Percentiles rank a stretch among this genome's conserved stretches.
phyloP scores from a whole-genome alignment of 495 filamentous ascomycete species.

The Penicillium bialowiezense region DNA sequence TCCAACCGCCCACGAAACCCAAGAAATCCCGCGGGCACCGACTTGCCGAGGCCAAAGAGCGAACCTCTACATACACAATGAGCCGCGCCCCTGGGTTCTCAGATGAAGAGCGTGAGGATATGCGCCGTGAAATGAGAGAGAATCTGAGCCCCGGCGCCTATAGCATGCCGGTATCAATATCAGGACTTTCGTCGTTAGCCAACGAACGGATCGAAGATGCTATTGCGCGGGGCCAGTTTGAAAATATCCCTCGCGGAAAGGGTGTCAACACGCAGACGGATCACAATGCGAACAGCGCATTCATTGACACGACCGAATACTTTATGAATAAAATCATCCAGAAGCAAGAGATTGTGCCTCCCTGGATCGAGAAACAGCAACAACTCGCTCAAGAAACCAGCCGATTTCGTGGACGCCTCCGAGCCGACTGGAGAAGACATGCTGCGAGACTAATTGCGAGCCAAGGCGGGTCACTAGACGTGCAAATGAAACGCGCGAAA shows the following conservation, averaged over 20 bases:
- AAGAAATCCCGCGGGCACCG: constrained; percentile 51
- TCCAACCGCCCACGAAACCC: constrained; percentile 52
- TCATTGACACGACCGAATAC: constrained; percentile 95
- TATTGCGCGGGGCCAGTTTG: constrained; percentile 87
- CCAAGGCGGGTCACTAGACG: constrained; percentile 71
- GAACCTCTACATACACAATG: constrained; percentile 66
- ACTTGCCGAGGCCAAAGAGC: constrained; percentile 76
- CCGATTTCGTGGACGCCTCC: constrained; percentile 69
- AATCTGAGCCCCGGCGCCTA: constrained; percentile 72
- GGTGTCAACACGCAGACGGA: constrained; percentile 67
- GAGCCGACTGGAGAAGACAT: constrained; percentile 85
- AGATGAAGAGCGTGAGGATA: constrained; percentile 65
- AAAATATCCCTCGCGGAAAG: constrained; percentile 79
- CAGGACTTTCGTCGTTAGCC: constrained; percentile 77
- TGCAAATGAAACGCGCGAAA: constrained; percentile 69
- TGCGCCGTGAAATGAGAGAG: constrained; percentile 71
- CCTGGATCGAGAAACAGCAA: constrained; percentile 94
- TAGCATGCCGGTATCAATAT: constrained; percentile 71
- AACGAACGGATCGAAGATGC: constrained; percentile 95
- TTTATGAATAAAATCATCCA: constrained; percentile 99
- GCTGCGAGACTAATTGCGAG: constrained; percentile 78
- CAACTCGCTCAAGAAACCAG: constrained; percentile 69
- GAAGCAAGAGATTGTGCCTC: constrained; percentile 67
- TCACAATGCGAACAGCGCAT: constrained; percentile 79
- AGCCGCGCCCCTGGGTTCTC: constrained; percentile 57